These are phyloP conservation scores for Lecanicillium sp. DNA, from an alignment of 2,329 filamentous ascomycete genomes.

Conservation along the genomic window DNA sequence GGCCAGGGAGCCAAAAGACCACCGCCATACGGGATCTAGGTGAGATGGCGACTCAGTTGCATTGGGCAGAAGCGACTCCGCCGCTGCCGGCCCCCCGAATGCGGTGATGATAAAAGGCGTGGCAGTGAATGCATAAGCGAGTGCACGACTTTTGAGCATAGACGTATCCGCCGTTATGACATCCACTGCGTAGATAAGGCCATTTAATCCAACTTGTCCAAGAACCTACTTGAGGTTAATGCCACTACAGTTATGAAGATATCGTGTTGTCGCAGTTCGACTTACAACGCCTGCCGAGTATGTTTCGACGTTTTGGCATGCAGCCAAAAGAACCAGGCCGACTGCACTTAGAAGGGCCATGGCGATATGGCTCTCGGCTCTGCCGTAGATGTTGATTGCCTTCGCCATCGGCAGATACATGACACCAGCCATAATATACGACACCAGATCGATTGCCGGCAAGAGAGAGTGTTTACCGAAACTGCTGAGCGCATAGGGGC, in stretches of 20 bases:
- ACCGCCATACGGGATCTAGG: constrained; percentile 28
- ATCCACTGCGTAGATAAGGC: constrained; percentile 53
- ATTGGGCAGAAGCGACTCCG: constrained; percentile 13
- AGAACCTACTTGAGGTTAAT: constrained; percentile 35
- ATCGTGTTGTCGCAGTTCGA: background rate
- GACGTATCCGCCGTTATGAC: constrained; percentile 60
- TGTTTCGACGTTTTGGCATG: constrained; percentile 32
- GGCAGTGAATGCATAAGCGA: constrained; percentile 31
- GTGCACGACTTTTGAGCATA: constrained; percentile 25
- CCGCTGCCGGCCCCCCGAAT: constrained; percentile 28
- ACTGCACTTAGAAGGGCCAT: constrained; percentile 40
- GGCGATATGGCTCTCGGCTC: constrained; percentile 50
- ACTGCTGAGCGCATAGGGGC: background rate
- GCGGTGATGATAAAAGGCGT: constrained; percentile 39
- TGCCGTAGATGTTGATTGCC: constrained; percentile 55
- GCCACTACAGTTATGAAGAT: background rate
- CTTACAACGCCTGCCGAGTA: constrained; percentile 44
- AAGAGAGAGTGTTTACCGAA: constrained; percentile 1
- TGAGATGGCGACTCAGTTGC: constrained; percentile 13
- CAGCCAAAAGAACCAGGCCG: constrained; percentile 53
- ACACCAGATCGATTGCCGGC: background rate
- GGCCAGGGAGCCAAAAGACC: constrained; percentile 50
- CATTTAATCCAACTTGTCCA: constrained; percentile 52
- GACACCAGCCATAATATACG: background rate
- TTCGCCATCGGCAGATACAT: constrained; percentile 47